Conservation (phyloP, 1,284 basidiomycete species). For the Crucibulum cyathiforme region DNA sequence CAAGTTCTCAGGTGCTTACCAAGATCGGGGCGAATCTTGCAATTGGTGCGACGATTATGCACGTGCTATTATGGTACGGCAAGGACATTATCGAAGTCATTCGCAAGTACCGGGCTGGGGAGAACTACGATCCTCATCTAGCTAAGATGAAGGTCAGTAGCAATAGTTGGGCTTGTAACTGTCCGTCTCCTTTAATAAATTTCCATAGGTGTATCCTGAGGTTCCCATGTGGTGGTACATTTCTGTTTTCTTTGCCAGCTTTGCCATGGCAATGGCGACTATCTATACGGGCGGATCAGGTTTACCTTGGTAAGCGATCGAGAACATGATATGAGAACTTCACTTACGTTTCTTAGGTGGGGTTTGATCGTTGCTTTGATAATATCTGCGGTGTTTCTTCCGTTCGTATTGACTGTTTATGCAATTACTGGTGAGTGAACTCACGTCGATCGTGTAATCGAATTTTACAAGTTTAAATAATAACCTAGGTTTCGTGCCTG, state of each 20-base stretch:
- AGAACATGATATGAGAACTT: neutral
- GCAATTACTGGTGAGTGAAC: constrained; percentile 50
- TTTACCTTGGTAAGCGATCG: constrained; percentile 32
- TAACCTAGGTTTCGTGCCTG: constrained; percentile 27
- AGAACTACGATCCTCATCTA: constrained; percentile 53
- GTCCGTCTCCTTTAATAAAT: too few species aligned
- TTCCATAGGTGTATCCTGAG: constrained; percentile 48
- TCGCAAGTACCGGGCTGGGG: constrained; percentile 39
- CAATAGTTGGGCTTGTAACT: too few species aligned
- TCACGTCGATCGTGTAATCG: too few species aligned
- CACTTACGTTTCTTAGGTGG: constrained; percentile 33
- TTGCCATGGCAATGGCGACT: constrained; percentile 51
- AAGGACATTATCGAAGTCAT: constrained; percentile 51
- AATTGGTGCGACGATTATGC: constrained; percentile 51
- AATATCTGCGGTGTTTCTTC: constrained; percentile 56
- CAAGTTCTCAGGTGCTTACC: constrained; percentile 46
- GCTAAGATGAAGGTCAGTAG: constrained; percentile 56
- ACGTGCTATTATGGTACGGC: constrained; percentile 58
- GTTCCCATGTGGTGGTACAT: constrained; percentile 71
- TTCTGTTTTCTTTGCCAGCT: constrained; percentile 44
- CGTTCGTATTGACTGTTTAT: constrained; percentile 61
- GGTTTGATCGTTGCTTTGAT: constrained; percentile 51
- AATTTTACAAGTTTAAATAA: too few species aligned
- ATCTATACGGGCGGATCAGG: constrained; percentile 56
- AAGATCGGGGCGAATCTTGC: constrained; percentile 47